Conservation (phyloP, 176 grass and related monocot genomes). For the Oryza punctata region DNA sequence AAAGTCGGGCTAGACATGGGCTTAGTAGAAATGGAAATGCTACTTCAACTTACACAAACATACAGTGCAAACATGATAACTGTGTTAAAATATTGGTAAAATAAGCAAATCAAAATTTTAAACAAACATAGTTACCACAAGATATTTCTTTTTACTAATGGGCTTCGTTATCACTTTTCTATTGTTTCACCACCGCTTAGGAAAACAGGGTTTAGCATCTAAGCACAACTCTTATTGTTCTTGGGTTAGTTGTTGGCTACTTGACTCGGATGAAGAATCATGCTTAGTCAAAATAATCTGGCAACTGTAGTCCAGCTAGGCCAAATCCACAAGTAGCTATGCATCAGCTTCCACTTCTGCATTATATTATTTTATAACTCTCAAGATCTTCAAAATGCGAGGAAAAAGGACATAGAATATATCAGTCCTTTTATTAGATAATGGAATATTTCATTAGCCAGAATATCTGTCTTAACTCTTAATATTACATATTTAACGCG, state of each 20-base stretch:
- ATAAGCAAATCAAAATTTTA: background rate
- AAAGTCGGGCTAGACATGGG: conserved; percentile 16
- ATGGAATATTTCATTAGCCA: too few species aligned
- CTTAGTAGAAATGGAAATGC: background rate
- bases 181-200: background rate
- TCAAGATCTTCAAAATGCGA: conserved; percentile 7
- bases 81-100: background rate
- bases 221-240: background rate
- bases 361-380: background rate
- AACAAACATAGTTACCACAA: background rate
- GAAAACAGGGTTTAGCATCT: background rate
- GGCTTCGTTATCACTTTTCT: background rate
- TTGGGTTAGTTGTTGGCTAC: background rate
- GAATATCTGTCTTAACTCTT: background rate
- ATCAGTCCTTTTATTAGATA: too few species aligned
- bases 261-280: background rate
- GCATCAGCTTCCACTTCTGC: background rate
- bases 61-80: background rate
- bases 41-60: background rate
- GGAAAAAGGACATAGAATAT: background rate
- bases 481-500: background rate
- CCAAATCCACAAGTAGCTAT: background rate
- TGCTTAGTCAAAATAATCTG: background rate
- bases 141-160: background rate
- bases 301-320: background rate